These are phyloP conservation scores for Helianthus tuberosus DNA, from an alignment of 129 eudicot species.

Conservation along the genomic window DNA sequence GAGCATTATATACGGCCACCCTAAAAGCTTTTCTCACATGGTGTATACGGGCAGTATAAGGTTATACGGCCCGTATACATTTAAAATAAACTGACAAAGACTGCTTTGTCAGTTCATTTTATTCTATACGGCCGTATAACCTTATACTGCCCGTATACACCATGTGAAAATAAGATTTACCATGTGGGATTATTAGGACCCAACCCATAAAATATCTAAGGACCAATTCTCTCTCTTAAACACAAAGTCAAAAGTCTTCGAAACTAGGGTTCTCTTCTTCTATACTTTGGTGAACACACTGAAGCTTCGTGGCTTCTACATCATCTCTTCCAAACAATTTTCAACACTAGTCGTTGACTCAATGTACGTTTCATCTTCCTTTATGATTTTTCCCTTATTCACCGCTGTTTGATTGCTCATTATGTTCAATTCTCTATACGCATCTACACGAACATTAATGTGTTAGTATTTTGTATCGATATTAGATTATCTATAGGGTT, in stretches of 20 bases:
- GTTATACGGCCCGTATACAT: no score
- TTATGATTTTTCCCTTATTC: conserved; percentile 10
- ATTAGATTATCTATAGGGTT: background rate
- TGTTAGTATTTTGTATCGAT: background rate
- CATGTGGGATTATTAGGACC: background rate
- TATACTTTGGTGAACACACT: background rate
- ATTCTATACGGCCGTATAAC: no score
- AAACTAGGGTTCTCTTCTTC: conserved; percentile 28
- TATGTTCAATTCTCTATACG: background rate
- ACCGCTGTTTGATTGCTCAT: conserved; percentile 11
- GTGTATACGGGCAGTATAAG: no score
- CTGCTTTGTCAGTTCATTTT: no score
- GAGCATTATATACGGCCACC: no score
- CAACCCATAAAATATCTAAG: background rate
- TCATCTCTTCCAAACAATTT: conserved; percentile 2
- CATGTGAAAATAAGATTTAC: no score
- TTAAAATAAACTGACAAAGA: no score
- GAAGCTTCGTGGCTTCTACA: background rate
- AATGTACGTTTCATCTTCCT: conserved; percentile 8
- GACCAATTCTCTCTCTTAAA: background rate
- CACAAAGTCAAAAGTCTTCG: background rate
- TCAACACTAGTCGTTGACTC: background rate
- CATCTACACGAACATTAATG: background rate
- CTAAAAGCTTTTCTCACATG: no score
- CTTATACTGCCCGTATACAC: no score